Percentiles rank a stretch among this genome's conserved stretches.
These are phyloP conservation scores for Saccharomycopsis babjevae DNA, from an alignment of 805 yeast species.

Conservation along the genomic window DNA sequence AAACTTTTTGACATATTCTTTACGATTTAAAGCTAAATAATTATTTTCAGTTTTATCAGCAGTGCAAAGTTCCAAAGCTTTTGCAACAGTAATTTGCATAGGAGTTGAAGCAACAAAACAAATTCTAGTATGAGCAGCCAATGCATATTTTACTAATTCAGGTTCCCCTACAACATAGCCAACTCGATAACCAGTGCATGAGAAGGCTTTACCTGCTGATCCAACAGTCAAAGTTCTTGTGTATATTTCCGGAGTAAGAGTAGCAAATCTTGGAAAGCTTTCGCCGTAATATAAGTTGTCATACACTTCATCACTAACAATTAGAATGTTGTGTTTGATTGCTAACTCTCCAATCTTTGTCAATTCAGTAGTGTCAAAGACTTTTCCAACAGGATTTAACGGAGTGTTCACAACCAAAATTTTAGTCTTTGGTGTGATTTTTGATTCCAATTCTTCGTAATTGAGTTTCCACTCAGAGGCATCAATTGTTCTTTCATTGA, in stretches of 20 bases:
- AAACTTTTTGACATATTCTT: conserved; percentile 62
- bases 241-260: conserved; percentile 67
- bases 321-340: conserved; percentile 70
- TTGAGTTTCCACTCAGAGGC: conserved; percentile 87
- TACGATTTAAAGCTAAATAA: conserved; percentile 64
- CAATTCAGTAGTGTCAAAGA: conserved; percentile 70
- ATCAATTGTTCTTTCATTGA: conserved; percentile 48
- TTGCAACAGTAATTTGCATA: conserved; percentile 83
- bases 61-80: conserved; percentile 39
- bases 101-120: conserved; percentile 90
- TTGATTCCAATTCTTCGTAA: conserved; percentile 61
- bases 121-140: conserved; percentile 88
- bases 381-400: conserved; percentile 93
- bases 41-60: conserved; percentile 43
- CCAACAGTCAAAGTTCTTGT: conserved; percentile 83
- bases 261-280: conserved; percentile 73
- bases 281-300: conserved; percentile 72
- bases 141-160: conserved; percentile 69
- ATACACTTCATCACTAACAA: conserved; percentile 91
- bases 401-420: conserved; percentile 87
- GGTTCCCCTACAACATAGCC: conserved; percentile 91
- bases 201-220: conserved; percentile 94
- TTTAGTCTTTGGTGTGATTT: conserved; percentile 66
- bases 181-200: conserved; percentile 99
- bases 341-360: conserved; percentile 69